phyloP scores from a whole-genome alignment of 2,329 filamentous ascomycete species.

The Hortaea werneckii region DNA sequence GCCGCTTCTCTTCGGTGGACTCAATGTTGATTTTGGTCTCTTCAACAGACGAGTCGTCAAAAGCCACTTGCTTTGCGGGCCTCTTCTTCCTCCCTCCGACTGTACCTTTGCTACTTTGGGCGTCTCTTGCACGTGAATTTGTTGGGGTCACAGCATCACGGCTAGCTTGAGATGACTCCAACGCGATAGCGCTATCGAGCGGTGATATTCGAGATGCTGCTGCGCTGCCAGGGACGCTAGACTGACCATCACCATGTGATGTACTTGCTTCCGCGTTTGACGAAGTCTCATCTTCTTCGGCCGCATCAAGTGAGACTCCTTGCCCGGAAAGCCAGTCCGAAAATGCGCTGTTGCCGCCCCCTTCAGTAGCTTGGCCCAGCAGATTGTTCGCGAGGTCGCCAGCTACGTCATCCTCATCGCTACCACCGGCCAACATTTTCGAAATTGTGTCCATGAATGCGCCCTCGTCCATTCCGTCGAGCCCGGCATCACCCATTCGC shows the following conservation, averaged over 20 bases:
- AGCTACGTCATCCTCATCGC: slow-evolving; percentile 30
- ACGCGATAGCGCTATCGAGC: no score
- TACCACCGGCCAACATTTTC: slow-evolving; percentile 35
- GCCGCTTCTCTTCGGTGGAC: no score
- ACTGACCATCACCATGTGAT: no score
- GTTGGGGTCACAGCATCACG: no score
- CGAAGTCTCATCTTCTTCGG: slow-evolving; percentile 9
- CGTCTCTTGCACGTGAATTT: no score
- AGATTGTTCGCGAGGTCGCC: slow-evolving; percentile 34
- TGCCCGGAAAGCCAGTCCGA: slow-evolving; percentile 24
- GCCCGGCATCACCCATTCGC: slow-evolving; percentile 20
- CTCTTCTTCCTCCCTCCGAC: background rate
- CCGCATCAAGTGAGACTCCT: slow-evolving; percentile 18
- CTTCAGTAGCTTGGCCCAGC: slow-evolving; percentile 24
- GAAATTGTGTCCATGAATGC: slow-evolving; percentile 34
- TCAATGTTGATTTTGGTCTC: background rate
- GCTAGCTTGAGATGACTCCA: no score
- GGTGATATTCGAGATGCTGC: no score
- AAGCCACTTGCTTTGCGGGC: slow-evolving; percentile 1
- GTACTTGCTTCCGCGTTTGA: background rate
- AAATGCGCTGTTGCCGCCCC: slow-evolving; percentile 17
- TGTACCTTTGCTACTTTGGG: background rate
- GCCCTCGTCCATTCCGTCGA: slow-evolving; percentile 32
- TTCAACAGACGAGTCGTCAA: slow-evolving; percentile 1
- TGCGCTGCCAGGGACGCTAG: no score